These are phyloP conservation scores for Draba incana DNA, from an alignment of 345 rosid genomes.

Conservation along the genomic window DNA sequence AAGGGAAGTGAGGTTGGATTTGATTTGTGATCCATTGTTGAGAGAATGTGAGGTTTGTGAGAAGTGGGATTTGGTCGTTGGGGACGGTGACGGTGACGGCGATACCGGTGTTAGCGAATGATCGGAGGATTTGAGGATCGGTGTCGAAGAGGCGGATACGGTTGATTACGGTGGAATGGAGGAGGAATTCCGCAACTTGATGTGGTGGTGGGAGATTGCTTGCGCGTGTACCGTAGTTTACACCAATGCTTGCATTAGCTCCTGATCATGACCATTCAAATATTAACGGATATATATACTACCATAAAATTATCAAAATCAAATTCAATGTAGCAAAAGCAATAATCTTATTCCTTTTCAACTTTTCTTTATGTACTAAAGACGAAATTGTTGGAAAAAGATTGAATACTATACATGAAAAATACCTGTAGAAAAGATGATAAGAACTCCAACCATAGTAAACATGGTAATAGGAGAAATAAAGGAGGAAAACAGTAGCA, in stretches of 20 bases:
- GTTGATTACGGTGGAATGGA: conserved; percentile 65
- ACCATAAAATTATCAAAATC: background rate
- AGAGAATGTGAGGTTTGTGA: conserved; percentile 56
- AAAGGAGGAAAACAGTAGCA: conserved; percentile 19
- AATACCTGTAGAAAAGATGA: conserved; percentile 25
- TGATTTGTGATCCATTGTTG: conserved; percentile 63
- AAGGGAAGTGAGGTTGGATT: conserved; percentile 60
- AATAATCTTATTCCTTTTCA: background rate
- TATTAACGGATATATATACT: background rate
- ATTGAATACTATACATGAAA: conserved; percentile 21
- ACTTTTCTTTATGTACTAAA: background rate
- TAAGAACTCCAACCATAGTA: background rate
- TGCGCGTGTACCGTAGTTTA: conserved; percentile 79
- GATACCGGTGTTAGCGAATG: conserved; percentile 70
- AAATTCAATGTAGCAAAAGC: background rate
- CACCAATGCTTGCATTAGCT: conserved; percentile 59
- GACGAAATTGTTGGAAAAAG: background rate
- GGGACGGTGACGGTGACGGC: conserved; percentile 66
- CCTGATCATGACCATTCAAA: conserved; percentile 39
- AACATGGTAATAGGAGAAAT: conserved; percentile 11
- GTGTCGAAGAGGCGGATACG: conserved; percentile 72
- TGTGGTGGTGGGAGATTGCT: conserved; percentile 76
- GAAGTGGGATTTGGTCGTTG: conserved; percentile 68
- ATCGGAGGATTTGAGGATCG: conserved; percentile 56
- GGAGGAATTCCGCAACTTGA: conserved; percentile 70